Evolutionary conservation across 805 yeast species (phyloP).

Genomic region (Wickerhamomyces strasburgensis): DNA sequence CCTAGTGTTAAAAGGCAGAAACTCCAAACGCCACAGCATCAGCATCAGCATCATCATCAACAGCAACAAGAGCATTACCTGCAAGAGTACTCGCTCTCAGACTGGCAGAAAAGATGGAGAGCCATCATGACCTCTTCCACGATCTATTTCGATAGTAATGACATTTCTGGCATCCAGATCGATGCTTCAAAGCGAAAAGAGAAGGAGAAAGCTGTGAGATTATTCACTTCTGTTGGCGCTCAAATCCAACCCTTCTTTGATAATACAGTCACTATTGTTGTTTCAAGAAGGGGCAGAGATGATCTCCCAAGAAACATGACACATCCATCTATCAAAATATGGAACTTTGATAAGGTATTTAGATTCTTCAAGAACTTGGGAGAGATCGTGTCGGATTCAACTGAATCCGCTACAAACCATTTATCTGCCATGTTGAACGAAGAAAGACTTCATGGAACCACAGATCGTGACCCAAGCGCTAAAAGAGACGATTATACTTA

Average conservation of each 20-base stretch:
- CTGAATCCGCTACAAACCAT: conserved; percentile 23
- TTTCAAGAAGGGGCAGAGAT: conserved; percentile 55
- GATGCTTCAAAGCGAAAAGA: conserved; percentile 27
- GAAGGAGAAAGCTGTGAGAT: conserved; percentile 29
- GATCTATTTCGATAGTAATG: conserved; percentile 50
- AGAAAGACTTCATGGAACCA: conserved; percentile 81
- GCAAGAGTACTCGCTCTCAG: conserved; percentile 28
- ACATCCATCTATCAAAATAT: conserved; percentile 49
- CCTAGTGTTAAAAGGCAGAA: conserved; percentile 26
- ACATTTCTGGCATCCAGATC: conserved; percentile 17
- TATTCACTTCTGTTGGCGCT: conserved; percentile 41
- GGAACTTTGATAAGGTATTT: conserved; percentile 83
- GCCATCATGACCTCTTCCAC: conserved; percentile 50
- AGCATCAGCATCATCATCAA: conserved; percentile 6
- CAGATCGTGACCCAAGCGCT: conserved; percentile 84
- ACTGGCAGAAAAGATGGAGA: conserved; percentile 60
- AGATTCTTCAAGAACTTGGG: conserved; percentile 69
- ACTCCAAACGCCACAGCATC: conserved; percentile 5
- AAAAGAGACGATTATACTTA: conserved; percentile 80
- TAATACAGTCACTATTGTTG: conserved; percentile 61
- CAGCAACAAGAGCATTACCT: conserved; percentile 9
- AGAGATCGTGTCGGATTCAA: conserved; percentile 24
- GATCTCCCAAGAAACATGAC: conserved; percentile 45
- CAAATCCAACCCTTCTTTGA: conserved; percentile 56
- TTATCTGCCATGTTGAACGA: conserved; percentile 67